These are phyloP conservation scores for Microthlaspi erraticum DNA, from an alignment of 345 rosid genomes.

Conservation along the genomic window DNA sequence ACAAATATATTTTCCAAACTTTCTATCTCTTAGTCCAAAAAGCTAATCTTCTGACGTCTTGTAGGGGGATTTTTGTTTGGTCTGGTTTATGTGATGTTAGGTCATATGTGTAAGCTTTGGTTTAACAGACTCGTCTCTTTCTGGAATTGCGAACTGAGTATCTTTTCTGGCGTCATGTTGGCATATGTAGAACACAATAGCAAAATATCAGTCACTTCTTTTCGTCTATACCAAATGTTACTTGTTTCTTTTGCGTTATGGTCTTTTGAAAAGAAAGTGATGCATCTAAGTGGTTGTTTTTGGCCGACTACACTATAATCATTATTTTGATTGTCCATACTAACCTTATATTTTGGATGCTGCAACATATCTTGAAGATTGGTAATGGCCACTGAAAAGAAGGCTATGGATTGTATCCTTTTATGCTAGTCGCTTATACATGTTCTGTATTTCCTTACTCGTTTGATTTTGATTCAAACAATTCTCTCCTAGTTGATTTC, in stretches of 20 bases:
- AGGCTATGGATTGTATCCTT: slow-evolving; percentile 37
- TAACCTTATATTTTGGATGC: slow-evolving; percentile 3
- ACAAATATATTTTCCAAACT: background rate
- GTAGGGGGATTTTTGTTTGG: background rate
- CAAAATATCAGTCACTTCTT: too few relatives aligned
- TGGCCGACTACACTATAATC: too few relatives aligned
- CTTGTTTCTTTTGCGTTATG: too few relatives aligned
- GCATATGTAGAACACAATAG: background rate
- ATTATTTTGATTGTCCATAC: background rate
- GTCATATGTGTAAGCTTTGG: background rate
- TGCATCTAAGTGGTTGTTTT: too few relatives aligned
- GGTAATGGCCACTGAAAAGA: slow-evolving; percentile 31
- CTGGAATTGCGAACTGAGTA: background rate
- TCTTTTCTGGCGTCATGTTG: background rate
- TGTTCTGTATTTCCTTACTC: slow-evolving; percentile 9
- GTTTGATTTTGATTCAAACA: background rate
- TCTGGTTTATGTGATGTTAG: background rate
- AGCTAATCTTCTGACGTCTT: background rate
- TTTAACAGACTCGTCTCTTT: background rate
- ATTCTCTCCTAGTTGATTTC: background rate
- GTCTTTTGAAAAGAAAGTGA: too few relatives aligned
- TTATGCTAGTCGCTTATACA: background rate
- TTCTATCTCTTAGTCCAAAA: slow-evolving; percentile 1
- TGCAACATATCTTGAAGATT: slow-evolving; percentile 31
- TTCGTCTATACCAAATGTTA: too few relatives aligned